Evolutionary conservation across 441 rosid species (phyloP).

Genomic region (Pelargonium fulgidum): DNA sequence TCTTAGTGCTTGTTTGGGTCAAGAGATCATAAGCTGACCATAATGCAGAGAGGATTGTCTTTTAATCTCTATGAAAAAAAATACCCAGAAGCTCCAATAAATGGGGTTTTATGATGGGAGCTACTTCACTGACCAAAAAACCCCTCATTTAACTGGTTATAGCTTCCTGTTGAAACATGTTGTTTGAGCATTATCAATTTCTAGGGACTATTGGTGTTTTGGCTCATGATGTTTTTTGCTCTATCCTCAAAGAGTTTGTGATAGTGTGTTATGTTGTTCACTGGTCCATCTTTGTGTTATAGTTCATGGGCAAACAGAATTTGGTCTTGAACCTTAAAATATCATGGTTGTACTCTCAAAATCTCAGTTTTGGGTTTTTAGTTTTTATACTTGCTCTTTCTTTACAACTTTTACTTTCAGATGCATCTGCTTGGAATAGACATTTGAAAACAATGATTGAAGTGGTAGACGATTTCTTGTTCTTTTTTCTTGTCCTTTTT

Average conservation of each 20-base stretch:
- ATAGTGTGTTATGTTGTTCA: too few species aligned
- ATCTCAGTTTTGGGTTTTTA: background rate
- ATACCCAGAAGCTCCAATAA: too few species aligned
- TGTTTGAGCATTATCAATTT: constrained; percentile 1
- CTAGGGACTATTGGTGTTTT: background rate
- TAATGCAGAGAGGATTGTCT: background rate
- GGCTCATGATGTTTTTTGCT: background rate
- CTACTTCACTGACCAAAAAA: background rate
- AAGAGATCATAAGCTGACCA: too few species aligned
- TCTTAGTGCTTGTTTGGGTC: background rate
- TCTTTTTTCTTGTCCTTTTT: too few species aligned
- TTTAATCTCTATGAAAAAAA: background rate
- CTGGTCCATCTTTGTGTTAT: background rate
- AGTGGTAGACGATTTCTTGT: background rate
- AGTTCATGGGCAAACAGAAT: background rate
- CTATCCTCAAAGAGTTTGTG: too few species aligned
- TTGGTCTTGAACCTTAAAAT: background rate
- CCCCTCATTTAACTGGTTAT: background rate
- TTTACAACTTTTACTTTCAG: background rate
- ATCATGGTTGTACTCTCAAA: too few species aligned
- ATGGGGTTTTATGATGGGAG: too few species aligned
- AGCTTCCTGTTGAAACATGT: background rate
- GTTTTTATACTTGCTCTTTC: background rate
- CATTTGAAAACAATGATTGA: background rate
- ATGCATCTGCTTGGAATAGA: background rate